Base-by-base conservation (phyloP, 371 early-diverging fungal species). In the Apophysomyces trapeziformis region DNA sequence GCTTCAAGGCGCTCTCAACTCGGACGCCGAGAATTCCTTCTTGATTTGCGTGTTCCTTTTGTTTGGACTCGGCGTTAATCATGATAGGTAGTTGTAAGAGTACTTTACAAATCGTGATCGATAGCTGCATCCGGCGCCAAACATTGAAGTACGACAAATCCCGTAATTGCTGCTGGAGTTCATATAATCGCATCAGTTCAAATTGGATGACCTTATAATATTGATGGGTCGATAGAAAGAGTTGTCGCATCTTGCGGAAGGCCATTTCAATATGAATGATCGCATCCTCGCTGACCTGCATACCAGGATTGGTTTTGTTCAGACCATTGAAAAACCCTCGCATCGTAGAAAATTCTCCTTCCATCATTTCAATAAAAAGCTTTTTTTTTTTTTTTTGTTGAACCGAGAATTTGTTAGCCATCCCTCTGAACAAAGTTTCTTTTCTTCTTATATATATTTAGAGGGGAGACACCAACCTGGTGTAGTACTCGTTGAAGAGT, bases 281-380 rank as follows among this genome's bases (percentile, higher is more conserved):
- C 9, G 80, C 82, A 57, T 89, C 89, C 44, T 89, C 89, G 21
- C 85, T 84, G 36, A 89, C 80, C 63, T 86, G 81, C 59, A 89
- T 79, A 5, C 84, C 83, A 37, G 81, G 78, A 64, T 81, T 83
- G 0, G 76, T 77, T 67, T 80, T 82, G 63, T 81, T 83, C 45
- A 85, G 50, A 7, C 80, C 80, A 68, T 78, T 83, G 82, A 69
- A 35, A 46, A 43, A 83, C 32, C 83, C 77, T n/a, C 85, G 76
- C 66, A 89, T 82, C 18, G 82, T 85, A 62, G 86, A 83, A 70
- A 87, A 89, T 69, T 89, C 89, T 47, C 89, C 89, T 62, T 86
- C 87, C 79, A 87, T 76, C 73, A 89, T 86, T 70, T 89, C 89
- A 43, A 82, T 78, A 65, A 86, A 89, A 54, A 85, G 63, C 84